Evolutionary conservation across 2,329 filamentous ascomycete genomes (phyloP), one percentile per base, ranked within the genome.

Genomic region (Alternaria arborescens): DNA sequence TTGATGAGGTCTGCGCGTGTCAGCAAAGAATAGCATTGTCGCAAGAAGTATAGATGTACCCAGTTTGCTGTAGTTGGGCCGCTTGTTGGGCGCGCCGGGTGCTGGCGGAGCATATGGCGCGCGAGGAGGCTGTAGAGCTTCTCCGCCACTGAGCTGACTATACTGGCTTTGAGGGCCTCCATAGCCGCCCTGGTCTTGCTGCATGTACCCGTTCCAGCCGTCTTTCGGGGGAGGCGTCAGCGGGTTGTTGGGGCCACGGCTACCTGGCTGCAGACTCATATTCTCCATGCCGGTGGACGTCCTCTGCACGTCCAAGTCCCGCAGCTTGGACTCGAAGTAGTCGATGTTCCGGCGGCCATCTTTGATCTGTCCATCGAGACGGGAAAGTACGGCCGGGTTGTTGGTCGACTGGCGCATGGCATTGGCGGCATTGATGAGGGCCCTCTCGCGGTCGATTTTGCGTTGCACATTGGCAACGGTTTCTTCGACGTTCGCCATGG

Each of bases 401-500:
- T 93, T 92, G 71, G 94, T 97, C 80, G 95, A 94, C 82, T 94
- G 91, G 81, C 93, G 91, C 94, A 99, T 97, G 72, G 91, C 88
- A 82, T 92, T 95, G 71, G 94, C 94, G 74, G 93, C 94, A 80
- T 91, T 91, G 85, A 99, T 95, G 76, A 98, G 89, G 74, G 91
- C 91, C 85, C 94, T 94, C 82, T 99, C 95, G 79, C 94, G 90
- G 85, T 97, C 93, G 81, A 99, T 98, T 90, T 99, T 98, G 84
- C 90, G 91, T 83, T 91, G 89, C 82, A 99, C 93, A 80, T 93
- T 91, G 81, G 88, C 88, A 81, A 89, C 85, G 67, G 87, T 84
- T 70, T 88, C 85, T 76, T 89, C 86, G 78, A 87, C 82, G 77
- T 82, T 83, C 83, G 70, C 65, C 85, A 88, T 88, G 77, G 78